A percentile compares a stretch with the other conserved stretches of the same genome.
phyloP scores from a whole-genome alignment of 345 rosid species.

The Gossypium raimondii region DNA sequence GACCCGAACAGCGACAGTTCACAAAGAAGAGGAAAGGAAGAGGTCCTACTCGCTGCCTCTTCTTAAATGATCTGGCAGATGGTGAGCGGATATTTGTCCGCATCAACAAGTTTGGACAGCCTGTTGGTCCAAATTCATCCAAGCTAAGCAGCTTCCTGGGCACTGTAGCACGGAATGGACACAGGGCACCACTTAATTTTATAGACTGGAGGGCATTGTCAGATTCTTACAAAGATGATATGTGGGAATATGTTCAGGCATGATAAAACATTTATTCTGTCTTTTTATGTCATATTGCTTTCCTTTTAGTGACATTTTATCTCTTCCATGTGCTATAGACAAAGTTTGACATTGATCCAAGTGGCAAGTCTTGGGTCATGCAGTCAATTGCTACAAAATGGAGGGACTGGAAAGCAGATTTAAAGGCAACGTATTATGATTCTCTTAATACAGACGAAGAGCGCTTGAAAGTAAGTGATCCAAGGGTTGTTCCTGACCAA shows the following conservation, averaged over 20 bases:
- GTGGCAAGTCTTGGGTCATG: conserved; percentile 30
- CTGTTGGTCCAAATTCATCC: conserved; percentile 32
- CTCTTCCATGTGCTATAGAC: conserved; percentile 16
- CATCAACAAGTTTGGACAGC: conserved; percentile 30
- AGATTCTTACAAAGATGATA: conserved; percentile 24
- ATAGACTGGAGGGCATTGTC: conserved; percentile 29
- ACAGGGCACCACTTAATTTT: conserved; percentile 31
- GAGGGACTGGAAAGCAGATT: conserved; percentile 36
- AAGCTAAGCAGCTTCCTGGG: conserved; percentile 34
- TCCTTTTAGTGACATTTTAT: not conserved
- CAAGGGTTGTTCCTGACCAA: conserved; percentile 36
- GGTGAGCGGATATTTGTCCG: conserved; percentile 28
- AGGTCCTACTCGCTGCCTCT: conserved; percentile 28
- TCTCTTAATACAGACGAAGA: conserved; percentile 37
- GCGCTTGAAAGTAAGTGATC: conserved; percentile 25
- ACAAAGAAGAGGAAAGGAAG: conserved; percentile 20
- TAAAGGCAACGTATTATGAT: conserved; percentile 29
- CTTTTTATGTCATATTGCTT: not conserved
- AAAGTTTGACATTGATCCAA: conserved; percentile 32
- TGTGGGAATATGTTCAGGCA: conserved; percentile 40
- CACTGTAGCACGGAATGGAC: conserved; percentile 35
- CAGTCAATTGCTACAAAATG: conserved; percentile 30
- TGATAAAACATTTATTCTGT: not conserved
- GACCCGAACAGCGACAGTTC: not conserved
- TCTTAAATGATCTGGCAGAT: conserved; percentile 21